These are phyloP conservation scores for Grosmannia clavigera DNA, from an alignment of 2,329 filamentous ascomycete genomes.

Conservation along the genomic window DNA sequence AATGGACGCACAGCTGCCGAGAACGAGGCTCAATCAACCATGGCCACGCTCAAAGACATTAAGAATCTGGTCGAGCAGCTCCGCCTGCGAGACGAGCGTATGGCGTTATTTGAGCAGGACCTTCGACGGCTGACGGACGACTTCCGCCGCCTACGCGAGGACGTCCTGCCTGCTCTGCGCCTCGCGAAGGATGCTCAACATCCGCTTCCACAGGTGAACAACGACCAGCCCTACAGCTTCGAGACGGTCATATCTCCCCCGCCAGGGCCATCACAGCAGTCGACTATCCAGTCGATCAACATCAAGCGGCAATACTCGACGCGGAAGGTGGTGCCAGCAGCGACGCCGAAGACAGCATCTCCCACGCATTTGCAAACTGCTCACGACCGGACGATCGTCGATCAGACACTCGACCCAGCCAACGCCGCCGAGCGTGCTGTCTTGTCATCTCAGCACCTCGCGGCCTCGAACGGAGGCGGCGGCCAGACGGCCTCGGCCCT, in stretches of 20 bases:
- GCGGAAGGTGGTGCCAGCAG: constrained; percentile 54
- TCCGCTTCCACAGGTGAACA: constrained; percentile 54
- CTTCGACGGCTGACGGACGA: constrained; percentile 76
- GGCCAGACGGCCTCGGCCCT: constrained; percentile 33
- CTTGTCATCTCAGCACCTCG: constrained; percentile 55
- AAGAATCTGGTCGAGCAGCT: constrained; percentile 83
- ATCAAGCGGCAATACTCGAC: constrained; percentile 64
- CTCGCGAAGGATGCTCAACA: constrained; percentile 86
- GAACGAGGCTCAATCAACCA: constrained; percentile 71
- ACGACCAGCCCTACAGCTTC: constrained; percentile 32
- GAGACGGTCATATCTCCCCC: constrained; percentile 15
- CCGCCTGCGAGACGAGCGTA: constrained; percentile 78
- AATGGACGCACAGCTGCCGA: constrained; percentile 59
- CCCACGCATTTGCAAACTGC: constrained; percentile 60
- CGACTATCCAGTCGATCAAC: constrained; percentile 36
- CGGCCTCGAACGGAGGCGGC: constrained; percentile 53
- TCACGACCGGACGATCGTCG: constrained; percentile 53
- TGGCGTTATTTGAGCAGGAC: constrained; percentile 72
- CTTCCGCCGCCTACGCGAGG: constrained; percentile 77
- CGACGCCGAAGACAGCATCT: constrained; percentile 62
- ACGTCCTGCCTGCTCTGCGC: constrained; percentile 80
- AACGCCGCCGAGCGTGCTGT: constrained; percentile 56
- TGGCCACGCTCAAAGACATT: constrained; percentile 86
- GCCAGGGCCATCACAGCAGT: constrained; percentile 20
- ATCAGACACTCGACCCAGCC: constrained; percentile 55